Percentiles rank a stretch among this genome's conserved stretches.
These are phyloP conservation scores for Cephalotrichum gorgonifer DNA, from an alignment of 2,329 filamentous ascomycete species.

Conservation along the genomic window DNA sequence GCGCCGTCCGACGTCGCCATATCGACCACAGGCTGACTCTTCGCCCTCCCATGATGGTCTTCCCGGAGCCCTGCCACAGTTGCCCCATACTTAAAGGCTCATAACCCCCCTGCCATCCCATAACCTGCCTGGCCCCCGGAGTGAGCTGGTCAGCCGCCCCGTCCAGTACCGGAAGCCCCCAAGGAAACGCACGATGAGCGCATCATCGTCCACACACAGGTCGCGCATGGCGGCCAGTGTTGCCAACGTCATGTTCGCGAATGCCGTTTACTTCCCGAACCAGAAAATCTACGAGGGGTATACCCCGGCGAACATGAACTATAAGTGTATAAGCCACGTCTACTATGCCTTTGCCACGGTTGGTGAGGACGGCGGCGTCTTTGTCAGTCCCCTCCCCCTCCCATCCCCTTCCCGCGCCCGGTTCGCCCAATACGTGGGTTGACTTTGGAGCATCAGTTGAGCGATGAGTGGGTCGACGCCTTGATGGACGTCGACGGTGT, in stretches of 20 bases:
- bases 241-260: constrained; percentile 46
- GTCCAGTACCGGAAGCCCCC: background rate
- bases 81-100: background rate
- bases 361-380: constrained; percentile 60
- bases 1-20: background rate
- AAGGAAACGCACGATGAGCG: constrained; percentile 15
- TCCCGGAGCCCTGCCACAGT: background rate
- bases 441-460: constrained; percentile 41
- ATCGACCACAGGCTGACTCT: background rate
- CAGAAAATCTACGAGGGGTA: constrained; percentile 62
- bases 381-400: constrained; percentile 41
- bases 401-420: background rate
- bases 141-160: background rate
- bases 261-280: constrained; percentile 81
- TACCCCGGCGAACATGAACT: constrained; percentile 63
- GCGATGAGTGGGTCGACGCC: constrained; percentile 69
- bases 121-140: background rate
- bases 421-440: background rate
- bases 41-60: background rate
- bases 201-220: constrained; percentile 23
- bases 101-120: background rate
- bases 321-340: constrained; percentile 68
- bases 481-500: constrained; percentile 63
- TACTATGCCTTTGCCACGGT: constrained; percentile 78
- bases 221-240: constrained; percentile 23